Evolutionary conservation across 2,329 filamentous ascomycete genomes (phyloP).

Genomic region (Penicillium psychrosexuale): DNA sequence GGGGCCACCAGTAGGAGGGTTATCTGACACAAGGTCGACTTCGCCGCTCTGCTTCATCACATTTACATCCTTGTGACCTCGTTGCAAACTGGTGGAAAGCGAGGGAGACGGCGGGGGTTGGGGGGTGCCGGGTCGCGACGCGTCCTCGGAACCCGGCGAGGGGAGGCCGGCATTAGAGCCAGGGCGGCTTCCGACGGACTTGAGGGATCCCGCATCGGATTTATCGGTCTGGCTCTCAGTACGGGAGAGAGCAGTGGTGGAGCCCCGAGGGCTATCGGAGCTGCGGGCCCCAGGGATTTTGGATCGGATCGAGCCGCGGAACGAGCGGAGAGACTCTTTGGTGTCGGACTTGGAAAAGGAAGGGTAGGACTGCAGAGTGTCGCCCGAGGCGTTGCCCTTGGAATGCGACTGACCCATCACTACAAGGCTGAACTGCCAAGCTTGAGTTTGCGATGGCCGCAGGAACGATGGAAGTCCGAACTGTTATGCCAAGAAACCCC

Average conservation of each 20-base stretch:
- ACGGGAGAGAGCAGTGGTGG: constrained; percentile 61
- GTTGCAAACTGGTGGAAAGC: constrained; percentile 69
- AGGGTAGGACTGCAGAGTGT: constrained; percentile 77
- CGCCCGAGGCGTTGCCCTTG: constrained; percentile 54
- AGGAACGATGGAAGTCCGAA: constrained; percentile 24
- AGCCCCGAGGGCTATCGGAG: constrained; percentile 77
- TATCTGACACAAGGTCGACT: constrained; percentile 90
- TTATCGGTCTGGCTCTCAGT: constrained; percentile 59
- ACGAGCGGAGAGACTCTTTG: constrained; percentile 83
- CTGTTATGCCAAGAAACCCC: constrained; percentile 23
- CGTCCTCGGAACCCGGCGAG: constrained; percentile 44
- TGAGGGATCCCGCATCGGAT: constrained; percentile 71
- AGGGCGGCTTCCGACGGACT: constrained; percentile 59
- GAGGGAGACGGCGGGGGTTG: constrained; percentile 81
- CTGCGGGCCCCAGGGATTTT: constrained; percentile 70
- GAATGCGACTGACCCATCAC: constrained; percentile 53
- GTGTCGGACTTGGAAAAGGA: constrained; percentile 92
- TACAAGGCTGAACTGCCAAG: constrained; percentile 34
- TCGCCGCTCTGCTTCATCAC: constrained; percentile 83
- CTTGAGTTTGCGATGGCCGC: constrained; percentile 23
- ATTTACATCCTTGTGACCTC: constrained; percentile 72
- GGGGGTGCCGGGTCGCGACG: constrained; percentile 49
- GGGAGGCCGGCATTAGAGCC: constrained; percentile 29
- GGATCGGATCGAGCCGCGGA: constrained; percentile 74
- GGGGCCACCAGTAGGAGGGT: constrained; percentile 67